These are phyloP conservation scores for Xylaria sp. DNA, from an alignment of 2,329 filamentous ascomycete species.

Conservation along the genomic window DNA sequence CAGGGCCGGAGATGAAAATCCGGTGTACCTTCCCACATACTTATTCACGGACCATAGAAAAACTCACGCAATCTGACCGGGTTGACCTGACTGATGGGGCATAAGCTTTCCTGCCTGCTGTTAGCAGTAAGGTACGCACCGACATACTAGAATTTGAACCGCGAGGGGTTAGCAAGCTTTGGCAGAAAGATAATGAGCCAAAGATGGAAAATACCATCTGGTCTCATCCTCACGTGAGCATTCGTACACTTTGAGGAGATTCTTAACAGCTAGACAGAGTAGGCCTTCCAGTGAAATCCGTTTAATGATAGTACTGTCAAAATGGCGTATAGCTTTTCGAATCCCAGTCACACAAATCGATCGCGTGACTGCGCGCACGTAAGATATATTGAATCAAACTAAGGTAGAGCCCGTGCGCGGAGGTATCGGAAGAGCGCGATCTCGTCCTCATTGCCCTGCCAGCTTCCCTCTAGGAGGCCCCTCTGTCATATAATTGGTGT, in stretches of 20 bases:
- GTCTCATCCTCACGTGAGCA: background rate
- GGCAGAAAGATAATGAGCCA: background rate
- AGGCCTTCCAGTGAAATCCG: background rate
- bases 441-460: background rate
- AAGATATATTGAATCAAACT: conserved; percentile 12
- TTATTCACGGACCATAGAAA: background rate
- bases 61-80: background rate
- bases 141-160: background rate
- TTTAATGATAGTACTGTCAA: background rate
- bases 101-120: background rate
- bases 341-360: background rate
- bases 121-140: background rate
- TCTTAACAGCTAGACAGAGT: background rate
- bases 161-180: background rate
- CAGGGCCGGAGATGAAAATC: background rate
- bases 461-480: background rate
- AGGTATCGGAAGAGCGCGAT: conserved; percentile 4
- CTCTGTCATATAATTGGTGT: conserved; percentile 2
- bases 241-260: background rate
- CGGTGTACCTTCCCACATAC: background rate
- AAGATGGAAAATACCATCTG: background rate
- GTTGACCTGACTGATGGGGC: background rate
- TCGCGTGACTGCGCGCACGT: background rate
- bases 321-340: background rate
- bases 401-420: conserved; percentile 6